Conservation (phyloP, 164 flowering plant species). For the Liquidambar formosana region DNA sequence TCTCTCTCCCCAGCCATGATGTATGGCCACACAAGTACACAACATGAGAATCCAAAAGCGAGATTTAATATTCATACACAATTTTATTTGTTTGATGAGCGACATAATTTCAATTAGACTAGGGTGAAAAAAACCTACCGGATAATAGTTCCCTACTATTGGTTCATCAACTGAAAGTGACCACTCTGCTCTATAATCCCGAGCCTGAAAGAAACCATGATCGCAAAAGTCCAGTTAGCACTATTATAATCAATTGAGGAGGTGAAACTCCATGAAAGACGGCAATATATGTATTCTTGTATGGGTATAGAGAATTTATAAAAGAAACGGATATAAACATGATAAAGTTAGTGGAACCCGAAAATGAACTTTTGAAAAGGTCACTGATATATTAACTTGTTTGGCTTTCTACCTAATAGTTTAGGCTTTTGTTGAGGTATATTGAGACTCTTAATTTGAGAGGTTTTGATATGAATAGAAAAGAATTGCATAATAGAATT, state of each 20-base stretch:
- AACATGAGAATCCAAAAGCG: background rate
- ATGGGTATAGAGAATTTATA: background rate
- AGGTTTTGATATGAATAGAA: background rate
- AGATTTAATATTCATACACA: background rate
- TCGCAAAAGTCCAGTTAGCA: background rate
- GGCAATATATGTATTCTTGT: background rate
- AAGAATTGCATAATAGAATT: slow-evolving; percentile 7
- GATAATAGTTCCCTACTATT: slow-evolving; percentile 90
- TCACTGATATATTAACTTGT: background rate
- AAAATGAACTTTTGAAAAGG: no score
- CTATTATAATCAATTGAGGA: background rate
- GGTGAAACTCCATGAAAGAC: background rate
- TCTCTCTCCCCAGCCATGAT: no score
- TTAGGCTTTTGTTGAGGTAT: background rate
- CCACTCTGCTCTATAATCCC: slow-evolving; percentile 80
- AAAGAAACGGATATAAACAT: background rate
- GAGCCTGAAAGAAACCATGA: slow-evolving; percentile 48
- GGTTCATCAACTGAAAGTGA: slow-evolving; percentile 71
- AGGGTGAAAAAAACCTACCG: slow-evolving; percentile 47
- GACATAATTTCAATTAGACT: background rate
- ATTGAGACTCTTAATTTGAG: no score
- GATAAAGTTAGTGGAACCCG: no score
- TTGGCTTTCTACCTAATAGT: no score
- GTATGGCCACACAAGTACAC: no score
- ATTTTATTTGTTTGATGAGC: no score